A percentile compares a stretch with the other conserved stretches of the same genome.
phyloP scores from a whole-genome alignment of 306 rosid species.

The Castanea crenata region DNA sequence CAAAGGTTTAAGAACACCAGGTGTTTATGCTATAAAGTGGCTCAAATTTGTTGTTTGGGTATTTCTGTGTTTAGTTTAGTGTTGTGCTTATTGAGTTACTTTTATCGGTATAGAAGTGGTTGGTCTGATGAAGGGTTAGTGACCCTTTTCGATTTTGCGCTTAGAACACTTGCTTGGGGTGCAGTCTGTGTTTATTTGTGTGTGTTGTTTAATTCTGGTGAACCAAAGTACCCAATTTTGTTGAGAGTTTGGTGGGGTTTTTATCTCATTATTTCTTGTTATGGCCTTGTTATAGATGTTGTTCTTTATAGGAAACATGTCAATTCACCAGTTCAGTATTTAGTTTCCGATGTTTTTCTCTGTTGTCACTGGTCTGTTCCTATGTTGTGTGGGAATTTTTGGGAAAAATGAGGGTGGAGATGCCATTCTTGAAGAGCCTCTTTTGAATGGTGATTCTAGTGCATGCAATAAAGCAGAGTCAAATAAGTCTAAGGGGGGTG shows the following conservation, averaged over 20 bases:
- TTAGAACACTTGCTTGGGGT: constrained; percentile 48
- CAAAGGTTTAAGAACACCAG: constrained; percentile 10
- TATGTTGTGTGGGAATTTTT: constrained; percentile 38
- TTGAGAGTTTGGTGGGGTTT: constrained; percentile 59
- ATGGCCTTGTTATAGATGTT: constrained; percentile 41
- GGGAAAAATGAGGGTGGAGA: constrained; percentile 30
- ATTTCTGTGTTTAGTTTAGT: constrained; percentile 37
- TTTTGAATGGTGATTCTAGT: constrained; percentile 48
- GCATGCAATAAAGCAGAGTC: constrained; percentile 20
- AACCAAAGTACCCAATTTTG: constrained; percentile 18
- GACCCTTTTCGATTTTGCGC: constrained; percentile 39
- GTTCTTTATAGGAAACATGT: constrained; percentile 27
- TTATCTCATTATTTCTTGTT: constrained; percentile 41
- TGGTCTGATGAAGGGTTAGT: constrained; percentile 38
- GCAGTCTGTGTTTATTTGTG: constrained; percentile 35
- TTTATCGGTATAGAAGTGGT: constrained; percentile 32
- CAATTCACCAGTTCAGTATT: constrained; percentile 34
- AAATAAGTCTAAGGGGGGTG: constrained; percentile 18
- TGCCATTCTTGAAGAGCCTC: constrained; percentile 55
- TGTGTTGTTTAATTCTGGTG: constrained; percentile 16
- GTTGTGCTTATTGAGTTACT: constrained; percentile 41
- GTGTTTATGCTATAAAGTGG: constrained; percentile 19
- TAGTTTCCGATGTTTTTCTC: constrained; percentile 49
- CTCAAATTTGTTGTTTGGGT: constrained; percentile 20
- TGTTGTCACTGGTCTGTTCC: constrained; percentile 37